Evolutionary conservation across 768 basidiomycete species (phyloP).

Genomic region (Coprinopsis cinerea): DNA sequence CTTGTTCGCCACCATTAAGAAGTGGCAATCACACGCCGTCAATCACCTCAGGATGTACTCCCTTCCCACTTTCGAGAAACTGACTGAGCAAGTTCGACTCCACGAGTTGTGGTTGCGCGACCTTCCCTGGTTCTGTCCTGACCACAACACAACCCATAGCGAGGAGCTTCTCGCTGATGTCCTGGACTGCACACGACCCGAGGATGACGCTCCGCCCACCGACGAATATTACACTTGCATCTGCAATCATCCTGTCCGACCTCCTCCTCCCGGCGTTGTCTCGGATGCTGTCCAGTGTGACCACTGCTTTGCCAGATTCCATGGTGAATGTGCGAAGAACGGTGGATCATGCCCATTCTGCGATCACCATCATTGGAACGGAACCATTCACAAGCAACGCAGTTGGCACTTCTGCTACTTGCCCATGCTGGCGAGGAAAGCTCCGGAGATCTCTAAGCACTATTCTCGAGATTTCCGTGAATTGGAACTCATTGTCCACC

Average conservation of each 20-base stretch:
- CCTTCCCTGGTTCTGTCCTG: conserved; percentile 73
- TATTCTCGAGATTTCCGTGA: conserved; percentile 80
- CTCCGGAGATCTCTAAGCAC: conserved; percentile 73
- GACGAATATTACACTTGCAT: conserved; percentile 87
- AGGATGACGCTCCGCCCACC: conserved; percentile 72
- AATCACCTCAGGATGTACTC: conserved; percentile 69
- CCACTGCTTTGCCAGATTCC: conserved; percentile 83
- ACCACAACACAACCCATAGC: conserved; percentile 60
- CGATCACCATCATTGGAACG: conserved; percentile 89
- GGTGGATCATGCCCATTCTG: conserved; percentile 93
- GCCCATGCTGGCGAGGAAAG: conserved; percentile 59
- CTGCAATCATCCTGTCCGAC: conserved; percentile 68
- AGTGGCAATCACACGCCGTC: conserved; percentile 69
- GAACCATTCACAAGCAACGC: conserved; percentile 74
- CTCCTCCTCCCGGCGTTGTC: conserved; percentile 64
- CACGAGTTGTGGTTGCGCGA: conserved; percentile 71
- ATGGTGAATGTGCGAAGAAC: conserved; percentile 77
- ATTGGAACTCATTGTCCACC: conserved; percentile 72
- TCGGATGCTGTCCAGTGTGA: conserved; percentile 90
- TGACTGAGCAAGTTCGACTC: conserved; percentile 58
- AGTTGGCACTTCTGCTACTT: conserved; percentile 82
- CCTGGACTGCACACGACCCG: conserved; percentile 62
- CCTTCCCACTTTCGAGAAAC: conserved; percentile 65
- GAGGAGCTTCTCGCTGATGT: conserved; percentile 69
- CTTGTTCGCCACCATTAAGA: conserved; percentile 64